Conservation (phyloP, 176 grass and related monocot species). For the Neostapfia colusana region DNA sequence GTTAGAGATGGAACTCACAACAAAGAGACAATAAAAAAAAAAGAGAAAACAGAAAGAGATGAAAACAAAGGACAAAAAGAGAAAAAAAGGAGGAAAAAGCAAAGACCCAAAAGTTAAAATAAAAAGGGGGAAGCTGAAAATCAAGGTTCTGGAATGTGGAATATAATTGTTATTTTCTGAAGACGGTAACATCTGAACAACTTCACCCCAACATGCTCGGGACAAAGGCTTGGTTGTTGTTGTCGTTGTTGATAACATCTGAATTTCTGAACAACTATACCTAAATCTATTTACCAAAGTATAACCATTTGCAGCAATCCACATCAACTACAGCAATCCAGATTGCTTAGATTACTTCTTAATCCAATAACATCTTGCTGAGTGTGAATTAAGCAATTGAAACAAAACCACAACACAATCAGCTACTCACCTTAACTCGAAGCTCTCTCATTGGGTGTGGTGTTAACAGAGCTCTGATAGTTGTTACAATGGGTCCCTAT, state of each 20-base stretch:
- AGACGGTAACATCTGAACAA: constrained; percentile 1
- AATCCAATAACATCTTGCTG: constrained; percentile 1
- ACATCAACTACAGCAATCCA: neutral
- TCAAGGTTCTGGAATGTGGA: too few species aligned
- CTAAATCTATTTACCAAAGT: neutral
- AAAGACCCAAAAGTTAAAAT: too few species aligned
- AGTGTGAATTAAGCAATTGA: constrained; percentile 9
- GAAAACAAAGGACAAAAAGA: too few species aligned
- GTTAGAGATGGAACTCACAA: too few species aligned
- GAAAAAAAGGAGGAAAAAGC: too few species aligned
- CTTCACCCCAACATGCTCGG: too few species aligned
- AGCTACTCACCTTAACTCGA: constrained; percentile 72
- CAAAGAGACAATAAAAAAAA: too few species aligned
- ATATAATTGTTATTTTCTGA: neutral
- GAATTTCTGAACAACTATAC: neutral
- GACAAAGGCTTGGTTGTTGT: too few species aligned
- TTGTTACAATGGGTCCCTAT: constrained; percentile 84
- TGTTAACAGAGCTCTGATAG: constrained; percentile 78
- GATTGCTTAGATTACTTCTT: neutral
- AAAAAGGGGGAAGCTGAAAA: too few species aligned
- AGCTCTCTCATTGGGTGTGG: constrained; percentile 97
- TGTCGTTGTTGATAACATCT: too few species aligned
- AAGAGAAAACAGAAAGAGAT: too few species aligned
- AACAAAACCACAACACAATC: constrained; percentile 26
- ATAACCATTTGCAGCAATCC: neutral